Evolutionary conservation across 1,284 basidiomycete species (phyloP), one percentile per base, ranked within the genome.

Genomic region (Marasmius sp.): DNA sequence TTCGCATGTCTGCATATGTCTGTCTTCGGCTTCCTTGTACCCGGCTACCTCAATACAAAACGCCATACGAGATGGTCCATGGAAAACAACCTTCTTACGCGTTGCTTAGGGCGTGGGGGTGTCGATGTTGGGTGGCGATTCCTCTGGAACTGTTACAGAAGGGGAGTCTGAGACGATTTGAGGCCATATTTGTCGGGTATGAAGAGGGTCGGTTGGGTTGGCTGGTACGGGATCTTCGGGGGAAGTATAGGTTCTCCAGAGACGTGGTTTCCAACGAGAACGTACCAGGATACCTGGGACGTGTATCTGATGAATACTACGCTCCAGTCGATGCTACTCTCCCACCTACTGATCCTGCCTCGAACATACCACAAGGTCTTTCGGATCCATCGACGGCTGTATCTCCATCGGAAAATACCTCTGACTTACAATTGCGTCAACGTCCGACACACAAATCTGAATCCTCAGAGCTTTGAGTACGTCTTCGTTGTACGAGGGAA

Each of bases 131-230:
- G 62, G 63, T 67, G 2, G 38, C 60, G 6, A 62, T 67, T 3
- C 69, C 70, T 10, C 20, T 43, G 1, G 68, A 74, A 59, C 20
- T 70, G 20, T 58, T 65, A 10, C 18, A 38, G 3, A 68, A 72
- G 60, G 66, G 66, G 61, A 63, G 60, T 34, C 58, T 59, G 0
- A 18, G 57, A 0, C 49, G 61, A 3, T 64, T 59, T 59, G 64
- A 69, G 34, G 68, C 64, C 6, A 68, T 72, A 43, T 72, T 72
- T 41, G 59, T 71, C n/a, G 67, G 71, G 0, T 70, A 69, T 58
- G 61, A 66, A 11, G 65, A 70, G 14, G 57, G 62, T 34, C 55
- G 58, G 0, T 6, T 68, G 16, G 66, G 70, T 0, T 71, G 66
- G 68, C 39, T 33, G 16, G 58, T 65, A 7, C 34, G 47, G 0